Base-by-base conservation (phyloP, 208 protist genomes). In the Leishmania gerbilli region DNA sequence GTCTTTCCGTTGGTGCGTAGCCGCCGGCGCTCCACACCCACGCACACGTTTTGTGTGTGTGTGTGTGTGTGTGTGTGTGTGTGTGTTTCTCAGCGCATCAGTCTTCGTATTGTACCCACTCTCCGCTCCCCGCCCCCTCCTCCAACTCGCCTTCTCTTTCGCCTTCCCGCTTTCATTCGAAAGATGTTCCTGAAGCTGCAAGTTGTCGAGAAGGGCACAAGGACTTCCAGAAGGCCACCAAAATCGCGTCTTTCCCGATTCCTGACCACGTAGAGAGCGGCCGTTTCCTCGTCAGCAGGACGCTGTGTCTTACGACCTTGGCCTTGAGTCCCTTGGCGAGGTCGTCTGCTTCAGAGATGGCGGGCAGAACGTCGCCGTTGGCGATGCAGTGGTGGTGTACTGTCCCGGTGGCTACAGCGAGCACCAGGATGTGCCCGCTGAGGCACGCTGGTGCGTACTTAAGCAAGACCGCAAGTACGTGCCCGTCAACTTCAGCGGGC, bases 401-500 rank as follows among this genome's bases (percentile, higher is more conserved):
- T 77, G 72, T 65, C 58, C 74, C 17, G 80, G 87, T 9, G 84
- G 83, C n/a, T 90, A 89, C 79, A 49, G 79, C 62, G 87, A 87
- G 84, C 89, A 86, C 69, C 81, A 86, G 60, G 79, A 82, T 15
- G 87, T 71, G 7, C 81, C 79, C 3, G 78, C 83, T 27, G 69
- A 71, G 56, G 71, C 62, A 37, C 87, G 74, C 60, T 42, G 81
- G 31, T 84, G 83, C 62, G 60, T 86, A 21, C 79, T 83, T 0
- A 60, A n/a, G 51, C 47, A 81, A 19, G 60, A 79, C 51, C 87
- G 84, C 15, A 40, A 84, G 40, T 85, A 84, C 75, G 74, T 90
- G n/a, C 60, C 79, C 65, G n/a, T 93, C 17, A 67, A 80, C 34
- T 75, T 91, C 45, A 86, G 82, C 47, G 88, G 79, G 0, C 55